Conservation (phyloP, 2,329 filamentous ascomycete genomes). For the Dryadomyces quercivorus region DNA sequence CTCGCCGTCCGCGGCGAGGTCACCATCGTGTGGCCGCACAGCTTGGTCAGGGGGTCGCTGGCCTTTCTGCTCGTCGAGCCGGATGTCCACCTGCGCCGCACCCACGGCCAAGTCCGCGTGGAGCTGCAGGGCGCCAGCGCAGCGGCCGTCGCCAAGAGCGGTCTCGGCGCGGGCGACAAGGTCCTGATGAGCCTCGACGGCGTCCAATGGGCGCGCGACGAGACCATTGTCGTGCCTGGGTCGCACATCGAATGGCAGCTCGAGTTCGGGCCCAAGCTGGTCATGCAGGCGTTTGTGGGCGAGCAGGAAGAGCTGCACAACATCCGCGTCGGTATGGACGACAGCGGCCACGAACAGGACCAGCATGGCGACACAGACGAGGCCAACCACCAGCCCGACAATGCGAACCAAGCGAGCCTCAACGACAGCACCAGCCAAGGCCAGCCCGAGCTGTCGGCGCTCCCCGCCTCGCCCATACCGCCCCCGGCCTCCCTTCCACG, state of each 20-base stretch:
- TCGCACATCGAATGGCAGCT: conserved; percentile 47
- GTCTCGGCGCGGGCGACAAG: conserved; percentile 67
- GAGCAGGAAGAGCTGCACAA: conserved; percentile 33
- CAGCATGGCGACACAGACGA: background rate
- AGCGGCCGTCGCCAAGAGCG: conserved; percentile 51
- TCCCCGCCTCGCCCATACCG: conserved; percentile 8
- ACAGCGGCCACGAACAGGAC: too few species aligned
- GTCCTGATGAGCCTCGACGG: conserved; percentile 58
- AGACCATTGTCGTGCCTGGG: conserved; percentile 32
- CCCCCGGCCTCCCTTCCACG: background rate
- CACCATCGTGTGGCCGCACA: conserved; percentile 87
- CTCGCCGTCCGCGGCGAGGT: conserved; percentile 56
- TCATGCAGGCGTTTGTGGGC: conserved; percentile 33
- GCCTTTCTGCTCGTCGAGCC: conserved; percentile 75
- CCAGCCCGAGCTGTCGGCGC: too few species aligned
- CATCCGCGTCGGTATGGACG: conserved; percentile 31
- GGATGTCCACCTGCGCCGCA: conserved; percentile 67
- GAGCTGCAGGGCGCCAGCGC: conserved; percentile 62
- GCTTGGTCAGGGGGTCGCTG: conserved; percentile 58
- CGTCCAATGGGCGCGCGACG: conserved; percentile 49
- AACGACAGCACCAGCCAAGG: background rate
- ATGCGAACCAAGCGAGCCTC: background rate
- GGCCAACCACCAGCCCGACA: background rate
- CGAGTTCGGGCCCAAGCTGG: conserved; percentile 37
- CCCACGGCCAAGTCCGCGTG: conserved; percentile 69